Evolutionary conservation across 2,329 filamentous ascomycete genomes (phyloP).

Genomic region (Pseudogymnoascus sp.): DNA sequence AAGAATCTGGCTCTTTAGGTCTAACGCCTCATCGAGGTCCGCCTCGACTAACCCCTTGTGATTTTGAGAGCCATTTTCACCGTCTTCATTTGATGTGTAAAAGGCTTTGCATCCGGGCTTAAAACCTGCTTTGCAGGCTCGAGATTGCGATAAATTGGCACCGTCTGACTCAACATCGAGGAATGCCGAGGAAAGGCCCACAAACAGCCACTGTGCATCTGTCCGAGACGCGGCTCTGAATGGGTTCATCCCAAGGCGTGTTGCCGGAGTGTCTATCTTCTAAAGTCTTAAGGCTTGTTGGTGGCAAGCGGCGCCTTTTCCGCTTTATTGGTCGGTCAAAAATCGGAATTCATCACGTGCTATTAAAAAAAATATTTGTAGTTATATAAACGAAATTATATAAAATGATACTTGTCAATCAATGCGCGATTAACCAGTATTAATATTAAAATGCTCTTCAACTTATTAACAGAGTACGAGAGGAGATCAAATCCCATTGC

Average conservation of each 20-base stretch:
- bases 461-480: neutral
- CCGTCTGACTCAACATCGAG: neutral
- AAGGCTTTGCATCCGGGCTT: conserved; percentile 56
- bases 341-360: neutral
- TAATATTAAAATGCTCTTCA: neutral
- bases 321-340: neutral
- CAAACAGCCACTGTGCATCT: neutral
- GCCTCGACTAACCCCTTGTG: conserved; percentile 26
- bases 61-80: conserved; percentile 26
- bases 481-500: neutral
- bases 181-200: neutral
- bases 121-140: conserved; percentile 34
- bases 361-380: neutral
- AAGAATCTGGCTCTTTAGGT: conserved; percentile 52
- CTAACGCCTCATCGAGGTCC: conserved; percentile 29
- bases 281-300: neutral
- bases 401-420: neutral
- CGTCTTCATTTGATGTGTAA: conserved; percentile 39
- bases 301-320: neutral
- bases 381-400: neutral
- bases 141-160: neutral
- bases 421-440: neutral
- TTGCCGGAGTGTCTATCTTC: neutral
- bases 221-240: neutral
- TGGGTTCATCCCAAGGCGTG: neutral